Conservation (phyloP, 2,329 filamentous ascomycete species). For the Cladosporium colombiae region DNA sequence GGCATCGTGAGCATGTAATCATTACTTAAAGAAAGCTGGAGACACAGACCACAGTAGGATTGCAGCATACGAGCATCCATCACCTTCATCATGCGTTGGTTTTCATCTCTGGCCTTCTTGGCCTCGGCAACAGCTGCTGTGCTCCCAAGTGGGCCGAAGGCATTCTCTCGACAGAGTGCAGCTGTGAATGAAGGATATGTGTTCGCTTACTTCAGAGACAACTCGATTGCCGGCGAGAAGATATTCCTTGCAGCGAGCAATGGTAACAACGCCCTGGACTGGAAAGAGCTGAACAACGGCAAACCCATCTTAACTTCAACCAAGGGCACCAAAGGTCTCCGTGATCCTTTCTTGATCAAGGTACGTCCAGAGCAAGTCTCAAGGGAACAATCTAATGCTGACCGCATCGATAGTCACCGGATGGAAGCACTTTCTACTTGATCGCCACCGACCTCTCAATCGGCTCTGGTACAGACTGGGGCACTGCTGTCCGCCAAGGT, state of each 20-base stretch:
- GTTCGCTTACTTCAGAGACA: slow-evolving; percentile 56
- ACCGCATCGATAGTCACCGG: slow-evolving; percentile 37
- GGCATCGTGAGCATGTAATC: not conserved
- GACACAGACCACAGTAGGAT: not conserved
- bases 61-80: not conserved
- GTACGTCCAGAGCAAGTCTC: not conserved
- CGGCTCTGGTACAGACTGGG: slow-evolving; percentile 56
- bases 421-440: slow-evolving; percentile 55
- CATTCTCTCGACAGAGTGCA: not conserved
- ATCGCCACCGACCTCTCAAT: slow-evolving; percentile 57
- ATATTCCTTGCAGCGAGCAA: slow-evolving; percentile 56
- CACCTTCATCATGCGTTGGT: not conserved
- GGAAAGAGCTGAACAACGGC: slow-evolving; percentile 53
- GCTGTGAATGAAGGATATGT: slow-evolving; percentile 45
- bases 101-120: not conserved
- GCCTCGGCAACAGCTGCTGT: slow-evolving; percentile 11
- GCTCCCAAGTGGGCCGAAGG: not conserved
- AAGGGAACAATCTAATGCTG: not conserved
- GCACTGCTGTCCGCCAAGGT: slow-evolving; percentile 48
- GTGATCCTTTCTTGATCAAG: slow-evolving; percentile 57
- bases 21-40: not conserved
- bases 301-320: slow-evolving; percentile 50
- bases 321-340: slow-evolving; percentile 51
- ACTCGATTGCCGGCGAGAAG: slow-evolving; percentile 50
- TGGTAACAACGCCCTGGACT: slow-evolving; percentile 55